These are phyloP conservation scores for Escovopsis weberi DNA, from an alignment of 2,329 filamentous ascomycete genomes.

Conservation along the genomic window DNA sequence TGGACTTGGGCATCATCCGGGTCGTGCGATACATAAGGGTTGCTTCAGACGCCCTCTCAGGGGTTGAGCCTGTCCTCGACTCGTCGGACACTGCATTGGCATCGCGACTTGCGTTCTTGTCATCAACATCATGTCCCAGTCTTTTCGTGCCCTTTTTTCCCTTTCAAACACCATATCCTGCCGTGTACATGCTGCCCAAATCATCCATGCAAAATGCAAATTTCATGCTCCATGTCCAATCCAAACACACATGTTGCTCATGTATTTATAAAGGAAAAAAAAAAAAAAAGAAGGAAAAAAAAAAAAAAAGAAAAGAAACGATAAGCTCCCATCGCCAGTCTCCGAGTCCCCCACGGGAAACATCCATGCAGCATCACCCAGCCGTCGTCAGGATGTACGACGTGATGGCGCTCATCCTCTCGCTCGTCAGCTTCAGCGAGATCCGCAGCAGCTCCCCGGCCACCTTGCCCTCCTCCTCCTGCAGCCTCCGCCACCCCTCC, in stretches of 20 bases:
- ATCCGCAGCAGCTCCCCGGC: constrained; percentile 74
- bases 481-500: constrained; percentile 57
- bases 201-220: too few relatives aligned
- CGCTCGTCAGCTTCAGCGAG: constrained; percentile 84
- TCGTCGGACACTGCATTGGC: too few relatives aligned
- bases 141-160: neutral
- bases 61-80: too few relatives aligned
- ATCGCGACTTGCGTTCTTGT: too few relatives aligned
- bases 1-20: too few relatives aligned
- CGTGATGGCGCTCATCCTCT: constrained; percentile 67
- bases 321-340: too few relatives aligned
- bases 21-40: too few relatives aligned
- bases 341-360: neutral
- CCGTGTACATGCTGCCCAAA: too few relatives aligned
- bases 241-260: neutral
- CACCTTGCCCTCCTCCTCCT: constrained; percentile 59
- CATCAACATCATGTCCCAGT: too few relatives aligned
- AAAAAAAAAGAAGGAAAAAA: neutral
- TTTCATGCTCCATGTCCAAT: too few relatives aligned
- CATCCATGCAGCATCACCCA: constrained; percentile 15
- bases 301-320: neutral
- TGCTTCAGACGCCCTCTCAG: too few relatives aligned
- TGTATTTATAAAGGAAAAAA: neutral
- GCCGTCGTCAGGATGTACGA: constrained; percentile 37
- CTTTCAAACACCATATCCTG: neutral